Evolutionary conservation across 352 stramenopile genomes (phyloP), one percentile per base, ranked within the genome.

Genomic region (Pythium diclinum): DNA sequence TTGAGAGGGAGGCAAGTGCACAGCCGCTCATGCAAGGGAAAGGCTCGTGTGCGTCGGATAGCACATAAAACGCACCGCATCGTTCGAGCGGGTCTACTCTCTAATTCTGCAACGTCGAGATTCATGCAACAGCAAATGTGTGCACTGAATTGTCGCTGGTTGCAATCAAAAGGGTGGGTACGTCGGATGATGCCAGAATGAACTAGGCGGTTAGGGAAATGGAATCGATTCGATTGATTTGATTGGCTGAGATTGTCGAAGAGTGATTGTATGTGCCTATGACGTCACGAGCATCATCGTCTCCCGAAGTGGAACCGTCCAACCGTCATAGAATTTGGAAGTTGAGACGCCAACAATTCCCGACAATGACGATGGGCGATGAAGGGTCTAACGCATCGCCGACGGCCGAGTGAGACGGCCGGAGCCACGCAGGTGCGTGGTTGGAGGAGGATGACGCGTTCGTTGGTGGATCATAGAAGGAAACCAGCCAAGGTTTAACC

Each of bases 1-100:
- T 63, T 56, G 62, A 68, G 55, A 68, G 62, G 62, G 55, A 54
- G 62, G 62, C 62, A 68, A 68, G 62, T 68, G 62, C 55, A 61
- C 55, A 59, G 32, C 55, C 19, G 53, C 34, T 34, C 30, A 16
- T 28, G 40, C 51, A 59, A 47, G 42, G 33, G 40, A 28, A 56
- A 54, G 23, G 30, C 36, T 32, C 14, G 14, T 36, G 57, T 10
- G 38, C 21, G 38, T 46, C 36, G 25, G 28, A 48, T 33, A 56
- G 61, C 44, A 61, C 44, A 67, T 61, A 67, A 61, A 56, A 56
- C 34, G 25, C 17, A 30, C 42, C 10, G 5, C 19, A 30, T 5
- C n/a, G 44, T 16, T 51, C 44, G n/a, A 51, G 19, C n/a, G 44
- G 21, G 21, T 9, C 44, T 9, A 30, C 19, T 5, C 8, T 51